phyloP scores from a whole-genome alignment of 768 basidiomycete genomes.

The Rhizopogon roseolus region DNA sequence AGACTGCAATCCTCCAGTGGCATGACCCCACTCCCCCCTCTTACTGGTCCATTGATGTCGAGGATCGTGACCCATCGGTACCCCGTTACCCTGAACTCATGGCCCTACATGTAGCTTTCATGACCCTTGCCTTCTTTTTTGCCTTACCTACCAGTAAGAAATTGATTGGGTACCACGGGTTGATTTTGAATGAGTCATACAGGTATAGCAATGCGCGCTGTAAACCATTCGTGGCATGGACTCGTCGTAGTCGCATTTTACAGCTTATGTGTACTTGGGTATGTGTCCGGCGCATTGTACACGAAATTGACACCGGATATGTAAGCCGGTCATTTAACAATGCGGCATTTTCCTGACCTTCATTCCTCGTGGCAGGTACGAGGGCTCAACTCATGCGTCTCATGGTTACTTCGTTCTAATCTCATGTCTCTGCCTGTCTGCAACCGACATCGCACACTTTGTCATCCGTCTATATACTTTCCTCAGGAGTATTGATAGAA shows the following conservation, averaged over 20 bases:
- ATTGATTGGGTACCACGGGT: not conserved
- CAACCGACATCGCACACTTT: constrained; percentile 49
- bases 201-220: constrained; percentile 81
- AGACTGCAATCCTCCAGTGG: constrained; percentile 60
- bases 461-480: constrained; percentile 50
- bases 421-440: constrained; percentile 40
- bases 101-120: constrained; percentile 64
- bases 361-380: constrained; percentile 58
- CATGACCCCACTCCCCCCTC: constrained; percentile 75
- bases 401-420: constrained; percentile 58
- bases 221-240: constrained; percentile 61
- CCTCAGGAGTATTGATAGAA: constrained; percentile 28
- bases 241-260: constrained; percentile 62
- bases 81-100: constrained; percentile 66
- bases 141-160: constrained; percentile 73
- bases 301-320: constrained; percentile 77
- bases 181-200: not conserved
- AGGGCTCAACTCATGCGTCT: constrained; percentile 55
- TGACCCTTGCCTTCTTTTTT: constrained; percentile 79
- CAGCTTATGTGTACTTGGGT: constrained; percentile 54
- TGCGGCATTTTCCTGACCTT: constrained; percentile 4
- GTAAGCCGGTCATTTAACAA: constrained; percentile 48
- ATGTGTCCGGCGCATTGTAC: constrained; percentile 67
- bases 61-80: constrained; percentile 39
- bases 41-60: constrained; percentile 79